Percentiles rank a stretch among this genome's conserved stretches.
These are phyloP conservation scores for Psilocybe subaeruginosa DNA, from an alignment of 768 basidiomycete species.

Conservation along the genomic window DNA sequence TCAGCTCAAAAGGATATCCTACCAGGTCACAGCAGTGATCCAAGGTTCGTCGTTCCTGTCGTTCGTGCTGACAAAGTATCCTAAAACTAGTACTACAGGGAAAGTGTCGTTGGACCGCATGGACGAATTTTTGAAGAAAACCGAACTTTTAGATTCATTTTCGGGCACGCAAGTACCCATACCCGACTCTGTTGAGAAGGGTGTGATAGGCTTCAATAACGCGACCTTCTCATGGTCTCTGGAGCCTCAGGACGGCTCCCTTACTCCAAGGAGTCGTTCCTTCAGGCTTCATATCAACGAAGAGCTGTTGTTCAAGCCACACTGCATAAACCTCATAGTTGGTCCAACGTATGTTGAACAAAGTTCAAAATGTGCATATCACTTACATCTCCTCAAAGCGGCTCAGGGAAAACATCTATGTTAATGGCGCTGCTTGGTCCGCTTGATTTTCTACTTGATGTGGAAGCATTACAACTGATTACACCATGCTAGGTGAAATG, in stretches of 20 bases:
- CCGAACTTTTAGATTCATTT: slow-evolving; percentile 48
- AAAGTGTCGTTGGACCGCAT: slow-evolving; percentile 70
- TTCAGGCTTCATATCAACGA: slow-evolving; percentile 56
- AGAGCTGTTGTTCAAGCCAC: slow-evolving; percentile 55
- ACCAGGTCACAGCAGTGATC: slow-evolving; percentile 12
- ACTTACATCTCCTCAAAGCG: slow-evolving; percentile 14
- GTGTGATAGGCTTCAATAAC: slow-evolving; percentile 45
- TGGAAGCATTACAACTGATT: not conserved
- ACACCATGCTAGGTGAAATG: slow-evolving; percentile 54
- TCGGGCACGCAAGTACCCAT: too few relatives aligned
- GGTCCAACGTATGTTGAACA: slow-evolving; percentile 46
- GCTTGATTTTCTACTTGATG: not conserved
- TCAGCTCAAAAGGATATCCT: slow-evolving; percentile 10
- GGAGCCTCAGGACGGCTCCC: slow-evolving; percentile 33
- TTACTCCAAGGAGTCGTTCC: slow-evolving; percentile 46
- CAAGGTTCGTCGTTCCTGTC: slow-evolving; percentile 3
- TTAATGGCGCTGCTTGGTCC: slow-evolving; percentile 57
- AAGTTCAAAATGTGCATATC: not conserved
- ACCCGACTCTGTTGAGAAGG: not conserved
- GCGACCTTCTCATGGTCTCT: slow-evolving; percentile 28
- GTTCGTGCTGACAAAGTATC: too few relatives aligned
- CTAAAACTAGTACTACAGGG: slow-evolving; percentile 25
- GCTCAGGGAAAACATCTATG: slow-evolving; percentile 61
- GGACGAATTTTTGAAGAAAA: slow-evolving; percentile 43
- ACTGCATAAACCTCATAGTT: slow-evolving; percentile 57